A percentile compares a stretch with the other conserved stretches of the same genome.
Conservation (phyloP, 2,329 filamentous ascomycete genomes). For the Trichoderma atroviride region DNA sequence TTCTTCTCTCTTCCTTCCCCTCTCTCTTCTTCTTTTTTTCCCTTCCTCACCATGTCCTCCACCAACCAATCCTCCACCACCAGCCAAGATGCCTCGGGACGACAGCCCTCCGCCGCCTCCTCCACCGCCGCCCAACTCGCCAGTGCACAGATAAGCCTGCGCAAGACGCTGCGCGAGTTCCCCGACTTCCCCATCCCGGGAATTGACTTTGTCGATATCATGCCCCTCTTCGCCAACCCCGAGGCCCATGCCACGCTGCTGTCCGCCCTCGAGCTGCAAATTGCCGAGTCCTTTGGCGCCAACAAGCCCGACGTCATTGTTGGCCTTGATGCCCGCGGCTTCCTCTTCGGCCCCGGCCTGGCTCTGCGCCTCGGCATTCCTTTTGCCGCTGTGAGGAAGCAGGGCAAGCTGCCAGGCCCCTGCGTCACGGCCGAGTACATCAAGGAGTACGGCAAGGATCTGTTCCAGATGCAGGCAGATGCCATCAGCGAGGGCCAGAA, state of each 20-base stretch:
- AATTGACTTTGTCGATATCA: constrained; percentile 96
- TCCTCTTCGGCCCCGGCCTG: constrained; percentile 89
- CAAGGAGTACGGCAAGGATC: constrained; percentile 96
- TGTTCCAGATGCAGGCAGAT: constrained; percentile 93
- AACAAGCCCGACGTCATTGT: constrained; percentile 84
- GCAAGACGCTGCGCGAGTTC: constrained; percentile 77
- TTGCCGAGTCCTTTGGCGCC: constrained; percentile 63
- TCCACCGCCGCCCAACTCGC: constrained; percentile 65
- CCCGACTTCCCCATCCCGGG: constrained; percentile 89
- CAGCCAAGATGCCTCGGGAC: constrained; percentile 62
- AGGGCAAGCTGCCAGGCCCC: constrained; percentile 91
- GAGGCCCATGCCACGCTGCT: constrained; percentile 74
- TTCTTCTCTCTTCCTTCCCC: constrained; percentile 33
- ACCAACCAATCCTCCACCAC: constrained; percentile 34
- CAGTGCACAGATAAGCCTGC: constrained; percentile 71
- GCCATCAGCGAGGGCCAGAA: constrained; percentile 83
- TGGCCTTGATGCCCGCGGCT: constrained; percentile 90
- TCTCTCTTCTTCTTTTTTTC: constrained; percentile 34
- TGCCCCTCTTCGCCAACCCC: constrained; percentile 87
- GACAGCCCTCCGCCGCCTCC: constrained; percentile 65
- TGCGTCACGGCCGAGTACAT: constrained; percentile 83
- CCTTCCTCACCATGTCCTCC: constrained; percentile 42
- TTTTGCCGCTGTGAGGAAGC: constrained; percentile 93
- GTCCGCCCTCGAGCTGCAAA: constrained; percentile 81
- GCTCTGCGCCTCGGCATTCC: constrained; percentile 79